Conservation (phyloP, 1,284 basidiomycete species). For the Cutaneotrichosporon spelunceum region DNA sequence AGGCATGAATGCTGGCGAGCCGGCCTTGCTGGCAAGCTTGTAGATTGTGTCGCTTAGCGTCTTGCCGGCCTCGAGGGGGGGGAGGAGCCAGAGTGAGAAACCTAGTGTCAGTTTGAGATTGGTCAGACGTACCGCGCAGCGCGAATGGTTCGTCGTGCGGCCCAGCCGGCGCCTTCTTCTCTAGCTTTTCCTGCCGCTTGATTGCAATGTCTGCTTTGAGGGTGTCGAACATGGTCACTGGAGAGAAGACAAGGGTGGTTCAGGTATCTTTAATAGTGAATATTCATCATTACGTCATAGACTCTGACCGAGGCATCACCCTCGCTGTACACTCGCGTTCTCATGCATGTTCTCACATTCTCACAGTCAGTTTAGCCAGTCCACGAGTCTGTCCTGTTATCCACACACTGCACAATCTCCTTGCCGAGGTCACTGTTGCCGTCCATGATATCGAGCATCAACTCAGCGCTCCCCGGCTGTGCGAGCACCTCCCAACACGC, state of each 20-base stretch:
- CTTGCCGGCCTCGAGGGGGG: neutral
- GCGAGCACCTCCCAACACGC: slow-evolving; percentile 58
- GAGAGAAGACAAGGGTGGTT: neutral
- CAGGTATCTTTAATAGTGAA: neutral
- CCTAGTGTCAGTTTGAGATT: slow-evolving; percentile 18
- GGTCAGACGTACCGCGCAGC: neutral
- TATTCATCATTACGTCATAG: neutral
- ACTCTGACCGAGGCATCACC: neutral
- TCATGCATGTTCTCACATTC: neutral
- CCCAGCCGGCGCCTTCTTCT: neutral
- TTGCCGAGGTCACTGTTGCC: slow-evolving; percentile 58
- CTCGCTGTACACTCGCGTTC: neutral
- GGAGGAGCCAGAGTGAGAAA: slow-evolving; percentile 30
- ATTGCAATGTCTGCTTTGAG: neutral
- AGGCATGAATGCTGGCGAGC: slow-evolving; percentile 31
- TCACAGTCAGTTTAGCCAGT: neutral
- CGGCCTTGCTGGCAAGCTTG: neutral
- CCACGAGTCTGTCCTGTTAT: slow-evolving; percentile 49
- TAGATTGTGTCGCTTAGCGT: slow-evolving; percentile 21
- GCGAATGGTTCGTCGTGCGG: neutral
- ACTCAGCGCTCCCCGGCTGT: slow-evolving; percentile 60
- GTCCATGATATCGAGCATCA: slow-evolving; percentile 64
- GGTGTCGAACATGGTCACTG: neutral
- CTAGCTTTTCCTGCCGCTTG: slow-evolving; percentile 2
- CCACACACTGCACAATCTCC: slow-evolving; percentile 64